Conservation (phyloP, 2,329 filamentous ascomycete genomes). For the Sporothrix protearum region DNA sequence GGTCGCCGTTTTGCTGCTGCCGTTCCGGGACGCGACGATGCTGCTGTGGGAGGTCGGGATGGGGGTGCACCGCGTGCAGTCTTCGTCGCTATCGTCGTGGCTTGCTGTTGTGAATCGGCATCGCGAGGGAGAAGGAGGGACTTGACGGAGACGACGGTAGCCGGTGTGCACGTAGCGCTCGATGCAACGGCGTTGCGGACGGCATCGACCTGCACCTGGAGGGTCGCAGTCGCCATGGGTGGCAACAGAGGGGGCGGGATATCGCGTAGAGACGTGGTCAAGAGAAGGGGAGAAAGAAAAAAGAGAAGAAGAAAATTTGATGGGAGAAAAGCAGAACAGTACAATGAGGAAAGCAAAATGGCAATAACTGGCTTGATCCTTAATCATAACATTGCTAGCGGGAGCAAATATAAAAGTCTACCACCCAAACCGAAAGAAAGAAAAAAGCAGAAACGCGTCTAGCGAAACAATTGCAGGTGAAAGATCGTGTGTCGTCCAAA, state of each 20-base stretch:
- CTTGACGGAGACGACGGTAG: constrained; percentile 45
- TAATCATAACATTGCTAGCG: constrained; percentile 37
- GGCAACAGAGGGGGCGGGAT: background rate
- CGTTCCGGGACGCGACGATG: constrained; percentile 28
- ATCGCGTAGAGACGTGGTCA: constrained; percentile 21
- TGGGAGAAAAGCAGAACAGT: background rate
- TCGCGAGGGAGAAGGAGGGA: constrained; percentile 43
- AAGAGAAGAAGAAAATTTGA: constrained; percentile 31
- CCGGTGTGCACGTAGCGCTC: constrained; percentile 46
- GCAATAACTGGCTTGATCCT: constrained; percentile 33
- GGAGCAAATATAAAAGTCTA: constrained; percentile 27
- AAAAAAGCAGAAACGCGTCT: constrained; percentile 23
- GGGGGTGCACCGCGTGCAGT: constrained; percentile 21
- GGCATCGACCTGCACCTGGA: constrained; percentile 42
- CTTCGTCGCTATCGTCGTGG: constrained; percentile 19
- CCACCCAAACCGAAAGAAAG: constrained; percentile 31
- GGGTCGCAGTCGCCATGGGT: constrained; percentile 40
- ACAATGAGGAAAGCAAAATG: constrained; percentile 28
- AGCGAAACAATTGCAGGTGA: background rate
- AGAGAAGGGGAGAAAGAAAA: background rate
- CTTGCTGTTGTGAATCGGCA: constrained; percentile 29
- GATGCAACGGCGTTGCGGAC: constrained; percentile 47
- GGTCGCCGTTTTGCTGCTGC: constrained; percentile 31
- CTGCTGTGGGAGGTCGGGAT: constrained; percentile 31
- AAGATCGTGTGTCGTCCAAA: constrained; percentile 12